These are phyloP conservation scores for Aspergillus egyptiacus DNA, from an alignment of 495 filamentous ascomycete genomes.

Conservation along the genomic window DNA sequence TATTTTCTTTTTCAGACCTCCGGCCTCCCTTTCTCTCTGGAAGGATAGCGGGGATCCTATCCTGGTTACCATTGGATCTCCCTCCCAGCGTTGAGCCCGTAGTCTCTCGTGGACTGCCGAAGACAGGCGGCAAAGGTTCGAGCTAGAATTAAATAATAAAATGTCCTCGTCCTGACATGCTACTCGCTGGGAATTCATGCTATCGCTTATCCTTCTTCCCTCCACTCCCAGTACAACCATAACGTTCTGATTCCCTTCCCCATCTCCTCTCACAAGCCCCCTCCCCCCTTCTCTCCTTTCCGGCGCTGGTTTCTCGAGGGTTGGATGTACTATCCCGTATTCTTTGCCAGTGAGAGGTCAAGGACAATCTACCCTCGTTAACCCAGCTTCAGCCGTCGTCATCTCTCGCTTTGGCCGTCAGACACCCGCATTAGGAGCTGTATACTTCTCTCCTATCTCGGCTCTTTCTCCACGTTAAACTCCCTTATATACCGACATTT, in stretches of 20 bases:
- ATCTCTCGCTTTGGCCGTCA: neutral
- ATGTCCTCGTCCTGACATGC: slow-evolving; percentile 14
- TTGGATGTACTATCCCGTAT: neutral
- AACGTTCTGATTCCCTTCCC: slow-evolving; percentile 2
- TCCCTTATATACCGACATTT: neutral
- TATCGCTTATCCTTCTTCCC: slow-evolving; percentile 19
- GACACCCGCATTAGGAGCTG: neutral
- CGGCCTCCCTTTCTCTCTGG: slow-evolving; percentile 1
- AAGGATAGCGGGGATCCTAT: slow-evolving; percentile 1
- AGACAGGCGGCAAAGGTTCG: slow-evolving; percentile 17
- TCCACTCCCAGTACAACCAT: slow-evolving; percentile 12
- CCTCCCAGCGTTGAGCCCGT: slow-evolving; percentile 11
- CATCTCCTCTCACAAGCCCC: slow-evolving; percentile 10
- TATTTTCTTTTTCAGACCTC: slow-evolving; percentile 17
- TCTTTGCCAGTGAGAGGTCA: neutral
- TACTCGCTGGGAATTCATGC: slow-evolving; percentile 15
- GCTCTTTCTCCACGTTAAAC: neutral
- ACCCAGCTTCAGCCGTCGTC: neutral
- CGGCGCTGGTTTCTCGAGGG: neutral
- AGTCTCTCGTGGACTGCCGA: slow-evolving; percentile 11
- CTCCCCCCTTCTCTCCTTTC: neutral
- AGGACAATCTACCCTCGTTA: slow-evolving; percentile 1
- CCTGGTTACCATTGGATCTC: slow-evolving; percentile 10
- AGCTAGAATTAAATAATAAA: too few species aligned
- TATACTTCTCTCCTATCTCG: neutral